Conservation (phyloP, 306 rosid genomes). For the Herpetospermum pedunculosum region DNA sequence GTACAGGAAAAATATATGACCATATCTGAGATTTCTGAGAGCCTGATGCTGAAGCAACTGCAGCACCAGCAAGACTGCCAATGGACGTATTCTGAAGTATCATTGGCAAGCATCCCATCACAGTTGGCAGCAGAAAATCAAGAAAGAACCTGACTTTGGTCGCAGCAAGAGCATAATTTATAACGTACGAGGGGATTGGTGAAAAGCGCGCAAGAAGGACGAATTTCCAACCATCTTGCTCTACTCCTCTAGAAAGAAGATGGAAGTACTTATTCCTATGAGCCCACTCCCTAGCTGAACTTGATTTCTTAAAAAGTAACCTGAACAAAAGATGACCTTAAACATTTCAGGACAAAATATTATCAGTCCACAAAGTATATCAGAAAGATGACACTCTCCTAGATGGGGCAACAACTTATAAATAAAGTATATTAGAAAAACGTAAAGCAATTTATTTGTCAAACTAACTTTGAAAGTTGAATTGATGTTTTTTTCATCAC, state of each 20-base stretch:
- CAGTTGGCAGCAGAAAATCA: conserved; percentile 81
- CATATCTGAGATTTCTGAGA: conserved; percentile 46
- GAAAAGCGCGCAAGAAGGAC: conserved; percentile 97
- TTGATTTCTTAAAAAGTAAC: conserved; percentile 62
- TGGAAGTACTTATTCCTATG: conserved; percentile 60
- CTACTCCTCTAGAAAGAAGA: conserved; percentile 74
- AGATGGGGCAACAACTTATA: neutral
- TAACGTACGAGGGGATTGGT: conserved; percentile 76
- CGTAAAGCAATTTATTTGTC: neutral
- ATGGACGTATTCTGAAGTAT: conserved; percentile 86
- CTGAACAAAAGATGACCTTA: conserved; percentile 25
- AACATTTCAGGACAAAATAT: neutral
- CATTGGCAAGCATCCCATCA: conserved; percentile 83
- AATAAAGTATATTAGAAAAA: neutral
- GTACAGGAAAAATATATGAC: conserved; percentile 65
- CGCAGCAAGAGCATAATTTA: conserved; percentile 89
- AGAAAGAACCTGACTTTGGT: conserved; percentile 63
- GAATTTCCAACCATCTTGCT: conserved; percentile 92
- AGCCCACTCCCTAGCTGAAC: conserved; percentile 76
- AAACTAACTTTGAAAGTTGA: neutral
- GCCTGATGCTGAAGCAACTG: conserved; percentile 64
- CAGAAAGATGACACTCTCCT: neutral
- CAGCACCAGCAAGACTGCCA: conserved; percentile 95
- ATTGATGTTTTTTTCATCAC: neutral
- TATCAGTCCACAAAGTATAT: too few species aligned